phyloP scores from a whole-genome alignment of 2,329 filamentous ascomycete genomes.

The Tolypocladium amazonense region DNA sequence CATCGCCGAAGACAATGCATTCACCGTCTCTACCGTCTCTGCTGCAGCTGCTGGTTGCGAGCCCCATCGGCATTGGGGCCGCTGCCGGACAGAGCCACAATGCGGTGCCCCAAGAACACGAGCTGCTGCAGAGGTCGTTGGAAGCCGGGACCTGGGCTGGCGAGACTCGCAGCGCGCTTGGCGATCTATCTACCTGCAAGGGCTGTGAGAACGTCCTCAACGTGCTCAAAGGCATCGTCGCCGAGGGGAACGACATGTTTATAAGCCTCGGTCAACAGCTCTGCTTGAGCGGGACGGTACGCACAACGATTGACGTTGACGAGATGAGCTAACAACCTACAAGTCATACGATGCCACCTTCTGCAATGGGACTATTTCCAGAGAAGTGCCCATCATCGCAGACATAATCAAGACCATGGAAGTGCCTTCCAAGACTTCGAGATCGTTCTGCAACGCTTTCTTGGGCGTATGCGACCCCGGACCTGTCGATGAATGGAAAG shows the following conservation, averaged over 20 bases:
- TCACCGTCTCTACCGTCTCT: background rate
- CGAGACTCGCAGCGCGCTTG: background rate
- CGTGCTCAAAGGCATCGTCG: constrained; percentile 31
- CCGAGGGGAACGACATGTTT: constrained; percentile 32
- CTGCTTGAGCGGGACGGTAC: constrained; percentile 21
- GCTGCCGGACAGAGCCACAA: background rate
- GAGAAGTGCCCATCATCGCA: constrained; percentile 43
- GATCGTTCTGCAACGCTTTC: constrained; percentile 40
- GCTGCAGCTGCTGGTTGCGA: background rate
- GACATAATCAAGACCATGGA: constrained; percentile 34
- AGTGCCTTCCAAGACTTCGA: constrained; percentile 36
- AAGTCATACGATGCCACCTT: constrained; percentile 34
- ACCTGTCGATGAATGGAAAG: constrained; percentile 26
- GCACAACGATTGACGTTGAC: constrained; percentile 23
- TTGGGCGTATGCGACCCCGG: constrained; percentile 42
- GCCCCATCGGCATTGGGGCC: background rate
- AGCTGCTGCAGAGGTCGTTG: background rate
- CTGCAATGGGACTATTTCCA: constrained; percentile 38
- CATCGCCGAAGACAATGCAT: background rate
- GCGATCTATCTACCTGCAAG: constrained; percentile 7
- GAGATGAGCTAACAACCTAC: background rate
- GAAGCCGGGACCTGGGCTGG: background rate
- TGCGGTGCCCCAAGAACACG: background rate
- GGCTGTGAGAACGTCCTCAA: constrained; percentile 14
- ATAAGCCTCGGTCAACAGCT: constrained; percentile 18